A percentile compares a stretch with the other conserved stretches of the same genome.
Evolutionary conservation across 2,329 filamentous ascomycete genomes (phyloP).

Genomic region (Exophiala sideris): DNA sequence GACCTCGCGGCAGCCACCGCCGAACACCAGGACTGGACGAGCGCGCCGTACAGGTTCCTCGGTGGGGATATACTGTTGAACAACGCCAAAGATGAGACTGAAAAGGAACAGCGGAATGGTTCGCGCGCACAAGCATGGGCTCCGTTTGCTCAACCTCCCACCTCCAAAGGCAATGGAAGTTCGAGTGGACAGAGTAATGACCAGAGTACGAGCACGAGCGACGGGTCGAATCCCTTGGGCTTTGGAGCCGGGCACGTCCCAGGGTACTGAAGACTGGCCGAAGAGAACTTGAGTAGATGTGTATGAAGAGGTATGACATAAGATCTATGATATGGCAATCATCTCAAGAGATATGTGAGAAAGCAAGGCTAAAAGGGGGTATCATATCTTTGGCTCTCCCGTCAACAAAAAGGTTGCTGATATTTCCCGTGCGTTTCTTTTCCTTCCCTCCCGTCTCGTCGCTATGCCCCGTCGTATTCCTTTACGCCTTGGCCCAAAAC

Average conservation of each 20-base stretch:
- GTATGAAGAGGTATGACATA: neutral
- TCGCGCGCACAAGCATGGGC: too few relatives aligned
- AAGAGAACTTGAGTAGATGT: too few relatives aligned
- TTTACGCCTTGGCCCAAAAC: neutral
- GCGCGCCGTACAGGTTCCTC: constrained; percentile 7
- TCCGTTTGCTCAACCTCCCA: too few relatives aligned
- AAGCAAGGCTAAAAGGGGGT: neutral
- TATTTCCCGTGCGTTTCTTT: too few relatives aligned
- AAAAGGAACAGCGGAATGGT: neutral
- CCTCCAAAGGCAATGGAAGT: too few relatives aligned
- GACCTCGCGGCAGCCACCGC: neutral
- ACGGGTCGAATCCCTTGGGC: too few relatives aligned
- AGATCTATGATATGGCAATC: neutral
- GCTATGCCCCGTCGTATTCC: neutral
- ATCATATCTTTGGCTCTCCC: neutral
- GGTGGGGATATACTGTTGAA: neutral
- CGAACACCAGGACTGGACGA: constrained; percentile 8
- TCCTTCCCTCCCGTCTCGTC: neutral
- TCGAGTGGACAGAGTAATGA: too few relatives aligned
- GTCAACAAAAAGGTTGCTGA: too few relatives aligned
- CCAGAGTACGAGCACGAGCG: too few relatives aligned
- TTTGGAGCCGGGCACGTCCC: too few relatives aligned
- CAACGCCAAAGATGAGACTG: neutral
- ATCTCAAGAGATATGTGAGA: neutral
- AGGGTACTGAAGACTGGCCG: too few relatives aligned